phyloP scores from a whole-genome alignment of 331 rosid genomes.

The Ulmus americana region DNA sequence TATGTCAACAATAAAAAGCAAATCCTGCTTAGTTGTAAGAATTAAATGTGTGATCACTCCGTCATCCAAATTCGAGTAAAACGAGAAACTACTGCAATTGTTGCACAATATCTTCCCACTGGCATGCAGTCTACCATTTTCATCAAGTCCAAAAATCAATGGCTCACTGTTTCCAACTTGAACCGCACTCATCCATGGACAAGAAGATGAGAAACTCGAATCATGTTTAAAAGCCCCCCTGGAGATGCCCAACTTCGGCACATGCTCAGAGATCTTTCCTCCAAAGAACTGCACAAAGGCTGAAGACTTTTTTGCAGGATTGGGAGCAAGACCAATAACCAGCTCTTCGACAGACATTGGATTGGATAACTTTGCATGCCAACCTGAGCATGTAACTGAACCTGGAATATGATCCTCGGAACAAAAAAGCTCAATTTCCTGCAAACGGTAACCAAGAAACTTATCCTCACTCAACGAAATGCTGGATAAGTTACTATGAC shows the following conservation, averaged over 20 bases:
- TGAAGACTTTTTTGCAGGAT: slow-evolving; percentile 48
- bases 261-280: slow-evolving; percentile 58
- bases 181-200: slow-evolving; percentile 77
- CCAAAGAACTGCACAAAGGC: slow-evolving; percentile 71
- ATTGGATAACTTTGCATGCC: slow-evolving; percentile 61
- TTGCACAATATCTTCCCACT: slow-evolving; percentile 61
- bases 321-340: slow-evolving; percentile 50
- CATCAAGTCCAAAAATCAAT: slow-evolving; percentile 74
- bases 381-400: slow-evolving; percentile 68
- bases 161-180: slow-evolving; percentile 40
- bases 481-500: slow-evolving; percentile 41
- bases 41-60: slow-evolving; percentile 65
- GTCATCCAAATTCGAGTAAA: slow-evolving; percentile 81
- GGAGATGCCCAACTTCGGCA: slow-evolving; percentile 39
- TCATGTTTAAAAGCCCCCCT: slow-evolving; percentile 45
- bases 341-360: slow-evolving; percentile 48
- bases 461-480: slow-evolving; percentile 30
- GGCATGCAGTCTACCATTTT: slow-evolving; percentile 65
- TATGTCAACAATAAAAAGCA: slow-evolving; percentile 69
- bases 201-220: slow-evolving; percentile 55
- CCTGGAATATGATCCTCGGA: slow-evolving; percentile 65
- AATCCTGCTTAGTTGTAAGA: slow-evolving; percentile 76
- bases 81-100: slow-evolving; percentile 76
- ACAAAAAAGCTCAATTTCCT: slow-evolving; percentile 69
- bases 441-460: slow-evolving; percentile 56